These are phyloP conservation scores for Apiotrichum akiyoshidainum DNA, from an alignment of 1,284 basidiomycete genomes.

Conservation along the genomic window DNA sequence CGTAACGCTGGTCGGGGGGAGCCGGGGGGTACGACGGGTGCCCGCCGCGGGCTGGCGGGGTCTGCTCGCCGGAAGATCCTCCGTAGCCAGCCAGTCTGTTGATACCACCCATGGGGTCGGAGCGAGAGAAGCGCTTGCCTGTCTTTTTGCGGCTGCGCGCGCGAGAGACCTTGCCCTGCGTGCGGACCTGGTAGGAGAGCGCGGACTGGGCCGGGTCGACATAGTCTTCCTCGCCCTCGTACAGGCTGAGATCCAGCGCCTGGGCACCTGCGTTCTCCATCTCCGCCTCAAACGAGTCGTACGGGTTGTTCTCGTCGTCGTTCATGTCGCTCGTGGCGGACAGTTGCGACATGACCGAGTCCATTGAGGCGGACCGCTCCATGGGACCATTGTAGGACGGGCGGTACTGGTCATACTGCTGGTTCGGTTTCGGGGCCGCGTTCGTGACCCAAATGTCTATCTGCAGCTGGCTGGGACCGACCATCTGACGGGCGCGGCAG, in stretches of 20 bases:
- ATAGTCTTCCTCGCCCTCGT: conserved; percentile 72
- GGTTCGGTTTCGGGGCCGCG: conserved; percentile 14
- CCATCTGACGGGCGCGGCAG: conserved; percentile 64
- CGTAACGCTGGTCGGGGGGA: background rate
- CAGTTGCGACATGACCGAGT: conserved; percentile 27
- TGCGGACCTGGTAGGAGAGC: conserved; percentile 62
- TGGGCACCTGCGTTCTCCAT: conserved; percentile 14
- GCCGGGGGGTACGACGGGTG: conserved; percentile 3
- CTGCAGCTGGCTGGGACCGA: conserved; percentile 61
- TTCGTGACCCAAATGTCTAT: conserved; percentile 79
- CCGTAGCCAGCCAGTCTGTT: background rate
- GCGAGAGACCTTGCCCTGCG: conserved; percentile 67
- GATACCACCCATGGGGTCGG: background rate
- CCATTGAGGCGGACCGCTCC: conserved; percentile 42
- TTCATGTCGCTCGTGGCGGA: conserved; percentile 1
- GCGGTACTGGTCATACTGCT: conserved; percentile 38
- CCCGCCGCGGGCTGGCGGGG: too few species aligned
- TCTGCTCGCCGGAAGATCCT: too few species aligned
- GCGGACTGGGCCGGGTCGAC: conserved; percentile 65
- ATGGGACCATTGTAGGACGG: conserved; percentile 53
- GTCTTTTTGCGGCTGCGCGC: conserved; percentile 52
- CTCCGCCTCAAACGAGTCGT: conserved; percentile 41
- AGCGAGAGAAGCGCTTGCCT: conserved; percentile 25
- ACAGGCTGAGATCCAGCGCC: conserved; percentile 69
- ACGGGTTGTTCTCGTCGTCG: conserved; percentile 25